Percentiles rank a stretch among this genome's conserved stretches.
Conservation (phyloP, 495 filamentous ascomycete species). For the Tuber melanosporum region DNA sequence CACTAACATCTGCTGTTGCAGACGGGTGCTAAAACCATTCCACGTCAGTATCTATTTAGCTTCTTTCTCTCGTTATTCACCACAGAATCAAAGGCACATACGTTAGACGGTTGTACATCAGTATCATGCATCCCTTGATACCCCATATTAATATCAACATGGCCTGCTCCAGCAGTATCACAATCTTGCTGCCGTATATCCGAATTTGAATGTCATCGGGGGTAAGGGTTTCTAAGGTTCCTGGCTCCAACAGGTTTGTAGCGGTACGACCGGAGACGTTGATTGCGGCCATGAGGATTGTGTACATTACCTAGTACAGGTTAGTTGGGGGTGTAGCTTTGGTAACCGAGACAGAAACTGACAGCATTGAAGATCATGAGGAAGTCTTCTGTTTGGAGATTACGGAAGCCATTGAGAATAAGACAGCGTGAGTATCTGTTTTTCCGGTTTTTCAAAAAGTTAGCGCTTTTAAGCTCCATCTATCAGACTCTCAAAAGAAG, state of each 20-base stretch:
- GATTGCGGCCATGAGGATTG: slow-evolving; percentile 51
- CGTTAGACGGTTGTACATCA: slow-evolving; percentile 49
- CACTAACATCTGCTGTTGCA: slow-evolving; percentile 42
- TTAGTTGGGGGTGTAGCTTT: slow-evolving; percentile 6
- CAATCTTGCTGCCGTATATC: slow-evolving; percentile 53
- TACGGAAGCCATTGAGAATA: slow-evolving; percentile 46
- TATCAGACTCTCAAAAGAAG: not conserved
- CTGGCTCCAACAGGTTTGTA: slow-evolving; percentile 56
- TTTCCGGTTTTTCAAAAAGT: not conserved
- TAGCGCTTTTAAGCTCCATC: not conserved
- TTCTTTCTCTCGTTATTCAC: not conserved
- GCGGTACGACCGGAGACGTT: slow-evolving; percentile 53
- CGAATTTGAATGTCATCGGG: slow-evolving; percentile 47
- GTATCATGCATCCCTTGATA: slow-evolving; percentile 51
- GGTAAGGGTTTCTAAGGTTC: slow-evolving; percentile 48
- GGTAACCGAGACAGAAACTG: slow-evolving; percentile 22
- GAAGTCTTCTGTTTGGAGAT: slow-evolving; percentile 54
- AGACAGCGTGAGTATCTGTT: slow-evolving; percentile 44
- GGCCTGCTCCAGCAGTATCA: slow-evolving; percentile 47
- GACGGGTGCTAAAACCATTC: slow-evolving; percentile 25
- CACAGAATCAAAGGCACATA: slow-evolving; percentile 5
- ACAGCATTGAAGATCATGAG: slow-evolving; percentile 54
- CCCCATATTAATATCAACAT: slow-evolving; percentile 50
- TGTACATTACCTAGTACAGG: slow-evolving; percentile 48
- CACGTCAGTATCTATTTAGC: not conserved